A percentile compares a stretch with the other conserved stretches of the same genome.
These are phyloP conservation scores for Globomyces pollinis-pini DNA, from an alignment of 192 early-diverging fungal genomes.

Conservation along the genomic window DNA sequence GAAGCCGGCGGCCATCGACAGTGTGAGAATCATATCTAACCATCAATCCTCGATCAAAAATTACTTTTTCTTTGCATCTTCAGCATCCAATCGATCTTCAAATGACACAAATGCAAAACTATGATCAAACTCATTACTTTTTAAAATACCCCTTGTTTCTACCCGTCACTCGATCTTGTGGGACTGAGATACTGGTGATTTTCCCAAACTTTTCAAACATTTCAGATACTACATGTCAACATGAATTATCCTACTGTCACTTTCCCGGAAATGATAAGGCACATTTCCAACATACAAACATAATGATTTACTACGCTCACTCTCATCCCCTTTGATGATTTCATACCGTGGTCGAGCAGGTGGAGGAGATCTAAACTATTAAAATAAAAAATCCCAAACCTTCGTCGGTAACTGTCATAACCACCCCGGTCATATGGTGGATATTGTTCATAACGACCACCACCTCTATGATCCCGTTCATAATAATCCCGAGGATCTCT, in stretches of 20 bases:
- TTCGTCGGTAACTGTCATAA: too few relatives aligned
- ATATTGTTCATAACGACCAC: too few relatives aligned
- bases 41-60: too few relatives aligned
- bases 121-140: conserved; percentile 1
- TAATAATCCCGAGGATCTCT: too few relatives aligned
- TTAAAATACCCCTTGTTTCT: conserved; percentile 67
- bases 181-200: conserved; percentile 58
- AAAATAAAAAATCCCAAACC: too few relatives aligned
- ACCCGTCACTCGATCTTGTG: conserved; percentile 61
- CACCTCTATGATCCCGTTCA: too few relatives aligned
- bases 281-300: conserved; percentile 69
- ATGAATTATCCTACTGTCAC: conserved; percentile 32
- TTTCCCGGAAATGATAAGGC: conserved; percentile 63
- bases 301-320: conserved; percentile 51
- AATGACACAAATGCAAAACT: conserved; percentile 74
- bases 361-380: too few relatives aligned
- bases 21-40: conserved; percentile 24
- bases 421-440: too few relatives aligned
- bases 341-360: too few relatives aligned
- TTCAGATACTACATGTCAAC: conserved; percentile 33
- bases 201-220: conserved; percentile 73
- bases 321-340: conserved; percentile 64
- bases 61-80: conserved; percentile 57
- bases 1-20: conserved; percentile 28
- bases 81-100: conserved; percentile 64